Conservation (phyloP, 192 early-diverging fungal genomes). For the Backusella australiensis region DNA sequence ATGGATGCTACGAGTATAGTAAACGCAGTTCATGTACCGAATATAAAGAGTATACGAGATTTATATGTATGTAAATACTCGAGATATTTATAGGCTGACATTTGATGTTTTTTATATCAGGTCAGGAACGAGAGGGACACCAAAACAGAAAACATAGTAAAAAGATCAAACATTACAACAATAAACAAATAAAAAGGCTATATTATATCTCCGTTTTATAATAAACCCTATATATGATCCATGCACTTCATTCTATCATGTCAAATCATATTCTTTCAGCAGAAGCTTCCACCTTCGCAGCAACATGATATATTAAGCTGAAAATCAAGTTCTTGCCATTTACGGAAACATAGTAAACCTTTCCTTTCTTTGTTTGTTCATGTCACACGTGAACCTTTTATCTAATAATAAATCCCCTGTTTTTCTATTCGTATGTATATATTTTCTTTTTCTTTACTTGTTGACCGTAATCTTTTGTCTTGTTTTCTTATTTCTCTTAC, state of each 20-base stretch:
- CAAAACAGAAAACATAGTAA: background rate
- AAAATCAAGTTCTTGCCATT: background rate
- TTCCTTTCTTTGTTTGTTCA: conserved; percentile 5
- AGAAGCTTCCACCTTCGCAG: background rate
- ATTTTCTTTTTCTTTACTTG: background rate
- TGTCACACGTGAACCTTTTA: conserved; percentile 12
- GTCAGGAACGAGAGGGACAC: background rate
- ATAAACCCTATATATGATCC: background rate
- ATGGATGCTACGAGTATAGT: background rate
- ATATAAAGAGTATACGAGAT: background rate
- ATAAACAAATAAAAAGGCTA: background rate
- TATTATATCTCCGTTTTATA: background rate
- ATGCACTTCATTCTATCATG: background rate
- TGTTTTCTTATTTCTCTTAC: background rate
- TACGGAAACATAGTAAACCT: background rate
- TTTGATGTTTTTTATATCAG: background rate
- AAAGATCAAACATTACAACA: background rate
- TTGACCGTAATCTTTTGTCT: background rate
- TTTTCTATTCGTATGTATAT: background rate
- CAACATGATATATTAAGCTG: background rate
- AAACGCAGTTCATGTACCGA: background rate
- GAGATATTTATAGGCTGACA: background rate
- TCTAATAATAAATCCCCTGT: conserved; percentile 16
- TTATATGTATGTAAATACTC: background rate
- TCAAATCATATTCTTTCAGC: background rate